Evolutionary conservation across 257 asterid genomes (phyloP).

Genomic region (Solanum sitiens): DNA sequence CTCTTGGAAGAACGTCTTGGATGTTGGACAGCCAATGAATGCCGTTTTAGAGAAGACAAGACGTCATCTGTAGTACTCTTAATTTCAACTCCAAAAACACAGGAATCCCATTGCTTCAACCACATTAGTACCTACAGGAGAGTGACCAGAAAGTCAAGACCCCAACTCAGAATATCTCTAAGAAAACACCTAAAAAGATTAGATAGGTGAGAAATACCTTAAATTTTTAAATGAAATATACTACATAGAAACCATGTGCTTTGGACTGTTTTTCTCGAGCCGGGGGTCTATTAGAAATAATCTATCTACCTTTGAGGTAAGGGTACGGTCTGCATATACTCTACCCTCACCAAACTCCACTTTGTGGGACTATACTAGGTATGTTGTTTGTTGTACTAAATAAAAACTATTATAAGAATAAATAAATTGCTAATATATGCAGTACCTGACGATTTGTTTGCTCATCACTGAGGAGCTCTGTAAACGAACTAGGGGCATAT

Average conservation of each 20-base stretch:
- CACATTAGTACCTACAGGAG: conserved; percentile 75
- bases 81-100: conserved; percentile 85
- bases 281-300: background rate
- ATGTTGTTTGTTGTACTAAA: background rate
- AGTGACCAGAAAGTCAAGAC: conserved; percentile 6
- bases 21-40: conserved; percentile 54
- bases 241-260: background rate
- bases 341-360: background rate
- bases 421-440: background rate
- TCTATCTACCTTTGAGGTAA: background rate
- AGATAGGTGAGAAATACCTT: background rate
- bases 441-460: conserved; percentile 94
- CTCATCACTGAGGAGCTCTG: conserved; percentile 97
- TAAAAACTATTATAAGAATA: conserved; percentile 3
- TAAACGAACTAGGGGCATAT: conserved; percentile 90
- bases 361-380: background rate
- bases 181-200: background rate
- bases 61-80: conserved; percentile 83
- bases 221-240: background rate
- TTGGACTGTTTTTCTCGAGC: background rate
- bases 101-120: conserved; percentile 98
- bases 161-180: background rate
- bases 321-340: background rate
- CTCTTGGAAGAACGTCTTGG: conserved; percentile 37
- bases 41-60: conserved; percentile 77